A percentile compares a stretch with the other conserved stretches of the same genome.
phyloP scores from a whole-genome alignment of 257 asterid genomes.

The Hygrophila difformis region DNA sequence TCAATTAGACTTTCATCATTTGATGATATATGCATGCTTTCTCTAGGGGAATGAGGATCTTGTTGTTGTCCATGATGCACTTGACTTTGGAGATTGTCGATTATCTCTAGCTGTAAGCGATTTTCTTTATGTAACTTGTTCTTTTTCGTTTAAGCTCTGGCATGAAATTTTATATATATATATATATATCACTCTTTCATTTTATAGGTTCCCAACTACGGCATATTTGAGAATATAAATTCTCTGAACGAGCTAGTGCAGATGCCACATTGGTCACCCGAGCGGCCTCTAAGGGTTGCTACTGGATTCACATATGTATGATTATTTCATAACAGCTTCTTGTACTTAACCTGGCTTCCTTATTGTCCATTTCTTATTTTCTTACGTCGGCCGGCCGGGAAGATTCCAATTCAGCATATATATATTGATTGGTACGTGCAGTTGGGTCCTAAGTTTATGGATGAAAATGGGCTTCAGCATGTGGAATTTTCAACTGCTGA shows the following conservation, averaged over 20 bases:
- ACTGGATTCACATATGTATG: constrained; percentile 47
- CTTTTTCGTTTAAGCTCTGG: no score
- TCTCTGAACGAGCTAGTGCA: constrained; percentile 76
- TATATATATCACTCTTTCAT: constrained; percentile 10
- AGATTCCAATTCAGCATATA: not conserved
- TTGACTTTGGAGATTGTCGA: constrained; percentile 90
- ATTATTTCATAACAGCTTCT: no score
- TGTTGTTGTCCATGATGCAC: constrained; percentile 77
- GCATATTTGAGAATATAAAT: constrained; percentile 36
- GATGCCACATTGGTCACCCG: constrained; percentile 92
- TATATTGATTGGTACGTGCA: constrained; percentile 24
- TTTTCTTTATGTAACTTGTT: no score
- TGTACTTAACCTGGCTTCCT: not conserved
- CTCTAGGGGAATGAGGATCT: constrained; percentile 89
- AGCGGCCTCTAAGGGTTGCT: constrained; percentile 86
- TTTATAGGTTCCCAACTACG: constrained; percentile 80
- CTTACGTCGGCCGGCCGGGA: no score
- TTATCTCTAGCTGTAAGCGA: constrained; percentile 80
- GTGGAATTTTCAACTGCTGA: constrained; percentile 90
- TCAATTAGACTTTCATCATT: not conserved
- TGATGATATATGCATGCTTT: no score
- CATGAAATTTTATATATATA: not conserved
- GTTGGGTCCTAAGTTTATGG: constrained; percentile 90
- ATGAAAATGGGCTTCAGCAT: constrained; percentile 64
- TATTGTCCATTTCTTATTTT: not conserved